Conservation (phyloP, 2,329 filamentous ascomycete species). For the Monosporascus ibericus region DNA sequence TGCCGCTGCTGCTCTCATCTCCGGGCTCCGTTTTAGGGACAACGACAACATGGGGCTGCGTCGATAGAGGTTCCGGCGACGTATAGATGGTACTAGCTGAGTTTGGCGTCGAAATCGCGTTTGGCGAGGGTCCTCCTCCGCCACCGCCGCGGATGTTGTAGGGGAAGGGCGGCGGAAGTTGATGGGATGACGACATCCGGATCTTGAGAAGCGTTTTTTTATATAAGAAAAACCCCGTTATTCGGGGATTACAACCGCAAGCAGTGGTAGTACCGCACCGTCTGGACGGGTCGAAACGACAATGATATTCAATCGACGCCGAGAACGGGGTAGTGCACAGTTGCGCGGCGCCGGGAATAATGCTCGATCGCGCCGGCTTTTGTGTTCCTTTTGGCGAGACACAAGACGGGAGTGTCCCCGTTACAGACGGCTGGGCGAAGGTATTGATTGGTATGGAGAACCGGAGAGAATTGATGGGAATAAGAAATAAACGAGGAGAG, state of each 20-base stretch:
- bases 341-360: not conserved
- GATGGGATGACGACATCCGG: slow-evolving; percentile 24
- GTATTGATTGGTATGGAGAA: not conserved
- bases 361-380: not conserved
- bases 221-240: not conserved
- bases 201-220: not conserved
- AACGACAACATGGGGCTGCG: slow-evolving; percentile 15
- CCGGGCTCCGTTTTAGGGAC: slow-evolving; percentile 24
- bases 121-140: slow-evolving; percentile 21
- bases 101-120: slow-evolving; percentile 19
- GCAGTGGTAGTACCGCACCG: not conserved
- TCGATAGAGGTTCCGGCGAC: slow-evolving; percentile 18
- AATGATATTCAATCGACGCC: not conserved
- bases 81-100: slow-evolving; percentile 23
- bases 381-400: not conserved
- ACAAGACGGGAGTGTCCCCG: not conserved
- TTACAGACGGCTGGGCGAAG: not conserved
- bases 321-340: not conserved
- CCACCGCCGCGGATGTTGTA: slow-evolving; percentile 14
- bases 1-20: slow-evolving; percentile 19
- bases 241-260: not conserved
- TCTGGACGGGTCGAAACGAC: not conserved
- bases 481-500: not conserved
- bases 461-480: not conserved
- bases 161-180: slow-evolving; percentile 19